Evolutionary conservation across 371 early-diverging fungal genomes (phyloP), one percentile per base, ranked within the genome.

Genomic region (Rhizopus sp.): DNA sequence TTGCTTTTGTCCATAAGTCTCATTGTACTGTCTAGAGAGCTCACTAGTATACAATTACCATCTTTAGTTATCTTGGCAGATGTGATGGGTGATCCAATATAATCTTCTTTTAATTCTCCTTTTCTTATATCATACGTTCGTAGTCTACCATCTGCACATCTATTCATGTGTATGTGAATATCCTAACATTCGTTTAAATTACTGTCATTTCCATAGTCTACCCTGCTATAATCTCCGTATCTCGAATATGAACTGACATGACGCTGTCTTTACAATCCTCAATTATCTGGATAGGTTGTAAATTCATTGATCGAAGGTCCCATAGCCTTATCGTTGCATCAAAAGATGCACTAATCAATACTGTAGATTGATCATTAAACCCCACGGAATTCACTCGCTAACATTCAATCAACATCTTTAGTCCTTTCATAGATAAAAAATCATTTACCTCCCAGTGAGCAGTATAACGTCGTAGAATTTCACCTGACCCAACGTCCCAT

Each of bases 301-400:
- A 71, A 34, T 82, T 72, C 1, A 82, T 69, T 10, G 94, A 87
- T 17, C 93, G 80, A 15, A 53, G n/a, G 61, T 97, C 98, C 96
- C 96, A 96, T 42, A 93, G 70, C 34, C 91, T 77, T 29, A 97
- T 89, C 0, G 93, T 88, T 4, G 93, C 87, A 72, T 97, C 98
- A 66, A 91, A 94, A 3, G 94, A 93, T 3, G 93, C 92, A 59
- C 92, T 93, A 2, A 84, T 86, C 39, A 95, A 44, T 0, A 96
- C 88, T 4, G 90, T 86, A 3, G 87, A 88, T 4, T 93, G 91
- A 3, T 62, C 72, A 62, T 92, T 94, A 60, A 93, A 92, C 4
- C 78, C 90, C 5, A 95, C 91, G 6, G 88, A 75, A 63, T 96
- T 94, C 7, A 96, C 81, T 37, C 93, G 80, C 80, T 88, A 74